Base-by-base conservation (phyloP, 192 early-diverging fungal genomes). In the Coemansia sp. region DNA sequence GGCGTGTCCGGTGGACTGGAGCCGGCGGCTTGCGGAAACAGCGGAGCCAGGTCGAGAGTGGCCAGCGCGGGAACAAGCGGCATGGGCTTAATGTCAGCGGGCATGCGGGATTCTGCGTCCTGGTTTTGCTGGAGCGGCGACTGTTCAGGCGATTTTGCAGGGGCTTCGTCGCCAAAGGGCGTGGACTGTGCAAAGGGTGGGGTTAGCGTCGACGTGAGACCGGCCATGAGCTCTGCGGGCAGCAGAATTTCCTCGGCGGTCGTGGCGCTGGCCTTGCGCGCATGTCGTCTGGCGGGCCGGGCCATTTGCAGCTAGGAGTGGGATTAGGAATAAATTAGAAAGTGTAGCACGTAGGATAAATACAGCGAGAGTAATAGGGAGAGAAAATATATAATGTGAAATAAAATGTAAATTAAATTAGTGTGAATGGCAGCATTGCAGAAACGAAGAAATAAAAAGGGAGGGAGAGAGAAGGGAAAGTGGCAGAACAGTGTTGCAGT, bases 181-280 rank as follows among this genome's bases (percentile, higher is more conserved):
- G 23, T 37, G 30, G 3, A 37, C 15, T 37, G 38, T 37, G 52
- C 37, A 17, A 37, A 37, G n/a, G 60, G 66, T 4, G 62, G 50
- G 18, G 73, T 66, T 13, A 77, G 51, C 10, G 40, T 60, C 17
- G 67, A 66, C 30, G 73, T 77, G 33, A 77, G 64, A 27, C 68
- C 73, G 21, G 51, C 57, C 67, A 71, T 77, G 8, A 77, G 73
- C 68, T 77, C 73, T 6, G 52, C 57, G n/a, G 73, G 73, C 13
- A 77, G 67, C 57, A 76, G 51, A 37, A 76, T 76, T 19, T 76
- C 73, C 58, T 76, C 73, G 15, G 67, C 73, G 14, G 73, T 76
- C 13, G 73, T 76, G 24, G 73, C 73, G 24, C 73, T 76, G 19
- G 73, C 73, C 49, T 76, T 76, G 15, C 73, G 73, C 30, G 73